These are phyloP conservation scores for Musa acuminata DNA, from an alignment of 176 grass and related monocot genomes.

Conservation along the genomic window DNA sequence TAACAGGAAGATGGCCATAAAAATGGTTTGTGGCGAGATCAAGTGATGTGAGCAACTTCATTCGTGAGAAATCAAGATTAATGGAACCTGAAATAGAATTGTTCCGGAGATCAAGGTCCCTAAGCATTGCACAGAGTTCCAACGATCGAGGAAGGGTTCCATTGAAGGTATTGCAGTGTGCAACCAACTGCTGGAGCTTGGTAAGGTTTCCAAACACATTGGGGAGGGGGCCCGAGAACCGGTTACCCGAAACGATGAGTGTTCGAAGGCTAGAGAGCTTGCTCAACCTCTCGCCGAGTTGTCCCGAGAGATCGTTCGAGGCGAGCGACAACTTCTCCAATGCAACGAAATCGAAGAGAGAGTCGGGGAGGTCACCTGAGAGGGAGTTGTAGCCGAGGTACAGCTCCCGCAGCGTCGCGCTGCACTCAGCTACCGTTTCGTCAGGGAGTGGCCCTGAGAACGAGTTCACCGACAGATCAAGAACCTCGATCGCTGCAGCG, in stretches of 20 bases:
- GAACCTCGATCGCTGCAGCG: conserved; percentile 22
- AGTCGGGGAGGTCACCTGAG: conserved; percentile 44
- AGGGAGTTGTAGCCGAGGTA: conserved; percentile 49
- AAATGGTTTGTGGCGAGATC: conserved; percentile 81
- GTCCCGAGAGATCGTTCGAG: conserved; percentile 48
- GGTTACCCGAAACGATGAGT: conserved; percentile 55
- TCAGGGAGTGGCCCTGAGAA: conserved; percentile 46
- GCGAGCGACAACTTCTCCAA: conserved; percentile 52
- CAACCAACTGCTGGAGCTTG: conserved; percentile 37
- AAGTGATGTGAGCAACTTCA: conserved; percentile 43
- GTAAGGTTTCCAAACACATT: conserved; percentile 58
- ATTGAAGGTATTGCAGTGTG: conserved; percentile 56
- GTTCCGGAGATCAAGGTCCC: conserved; percentile 65
- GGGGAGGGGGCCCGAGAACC: conserved; percentile 59
- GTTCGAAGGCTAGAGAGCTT: conserved; percentile 37
- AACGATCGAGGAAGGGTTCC: conserved; percentile 53
- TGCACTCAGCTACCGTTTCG: conserved; percentile 26
- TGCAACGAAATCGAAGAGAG: conserved; percentile 43
- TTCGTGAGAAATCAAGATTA: conserved; percentile 54
- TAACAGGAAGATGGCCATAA: conserved; percentile 47
- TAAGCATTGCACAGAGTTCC: conserved; percentile 33
- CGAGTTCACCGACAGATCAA: conserved; percentile 66
- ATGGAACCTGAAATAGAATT: conserved; percentile 64
- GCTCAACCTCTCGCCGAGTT: conserved; percentile 32
- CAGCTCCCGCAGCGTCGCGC: conserved; percentile 41